Evolutionary conservation across 306 rosid genomes (phyloP).

Genomic region (Sphenostylis stenocarpa): DNA sequence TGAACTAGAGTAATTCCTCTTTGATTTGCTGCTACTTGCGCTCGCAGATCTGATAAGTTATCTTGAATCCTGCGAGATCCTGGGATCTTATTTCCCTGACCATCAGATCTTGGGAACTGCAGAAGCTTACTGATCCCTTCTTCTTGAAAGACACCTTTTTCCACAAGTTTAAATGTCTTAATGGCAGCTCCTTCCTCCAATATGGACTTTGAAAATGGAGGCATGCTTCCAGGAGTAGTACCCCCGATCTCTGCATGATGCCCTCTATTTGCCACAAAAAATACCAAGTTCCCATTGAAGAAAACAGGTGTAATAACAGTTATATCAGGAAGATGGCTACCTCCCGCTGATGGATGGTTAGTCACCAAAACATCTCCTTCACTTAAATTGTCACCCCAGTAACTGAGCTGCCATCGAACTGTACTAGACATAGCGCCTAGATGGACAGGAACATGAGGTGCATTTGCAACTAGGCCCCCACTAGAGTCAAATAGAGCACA

Average conservation of each 20-base stretch:
- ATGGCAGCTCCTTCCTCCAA: slow-evolving; percentile 95
- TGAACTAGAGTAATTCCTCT: slow-evolving; percentile 79
- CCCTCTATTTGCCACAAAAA: slow-evolving; percentile 92
- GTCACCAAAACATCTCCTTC: slow-evolving; percentile 96
- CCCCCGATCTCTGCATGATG: slow-evolving; percentile 97
- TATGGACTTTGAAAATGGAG: slow-evolving; percentile 87
- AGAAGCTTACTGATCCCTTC: slow-evolving; percentile 74
- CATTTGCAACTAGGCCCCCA: slow-evolving; percentile 96
- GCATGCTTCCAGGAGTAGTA: slow-evolving; percentile 96
- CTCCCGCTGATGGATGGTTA: slow-evolving; percentile 96
- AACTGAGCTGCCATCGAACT: slow-evolving; percentile 82
- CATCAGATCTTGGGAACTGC: slow-evolving; percentile 58
- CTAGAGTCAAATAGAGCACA: slow-evolving; percentile 93
- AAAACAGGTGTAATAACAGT: slow-evolving; percentile 92
- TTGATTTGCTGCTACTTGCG: slow-evolving; percentile 95
- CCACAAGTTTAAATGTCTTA: slow-evolving; percentile 90
- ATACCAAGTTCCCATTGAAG: slow-evolving; percentile 65
- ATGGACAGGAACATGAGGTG: slow-evolving; percentile 95
- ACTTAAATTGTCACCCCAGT: slow-evolving; percentile 70
- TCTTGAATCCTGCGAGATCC: slow-evolving; percentile 90
- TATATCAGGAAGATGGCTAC: slow-evolving; percentile 97
- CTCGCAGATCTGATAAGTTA: slow-evolving; percentile 89
- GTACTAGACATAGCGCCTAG: slow-evolving; percentile 96
- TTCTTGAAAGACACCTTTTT: slow-evolving; percentile 80
- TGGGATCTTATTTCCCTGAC: slow-evolving; percentile 50